These are phyloP conservation scores for Neurospora pannonica DNA, from an alignment of 495 filamentous ascomycete genomes.

Conservation along the genomic window DNA sequence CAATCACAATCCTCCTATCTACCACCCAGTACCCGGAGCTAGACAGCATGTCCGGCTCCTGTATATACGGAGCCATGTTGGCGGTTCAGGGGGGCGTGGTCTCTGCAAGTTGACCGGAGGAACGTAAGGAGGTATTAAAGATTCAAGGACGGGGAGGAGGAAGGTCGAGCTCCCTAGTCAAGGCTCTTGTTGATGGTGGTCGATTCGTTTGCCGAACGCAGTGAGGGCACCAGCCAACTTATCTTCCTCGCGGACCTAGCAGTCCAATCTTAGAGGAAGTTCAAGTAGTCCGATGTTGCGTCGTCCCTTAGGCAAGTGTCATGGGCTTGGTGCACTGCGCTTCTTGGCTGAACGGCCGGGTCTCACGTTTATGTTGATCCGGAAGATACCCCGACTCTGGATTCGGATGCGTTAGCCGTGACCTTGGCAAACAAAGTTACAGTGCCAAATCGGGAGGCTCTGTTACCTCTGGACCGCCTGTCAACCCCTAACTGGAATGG, in stretches of 20 bases:
- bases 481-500: background rate
- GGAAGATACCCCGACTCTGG: background rate
- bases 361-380: background rate
- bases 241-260: background rate
- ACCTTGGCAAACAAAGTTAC: background rate
- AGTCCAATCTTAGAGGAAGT: background rate
- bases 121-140: background rate
- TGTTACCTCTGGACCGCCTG: background rate
- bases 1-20: background rate
- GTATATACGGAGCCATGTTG: background rate
- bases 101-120: background rate
- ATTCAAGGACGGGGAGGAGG: background rate
- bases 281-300: background rate
- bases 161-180: background rate
- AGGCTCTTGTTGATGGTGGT: background rate
- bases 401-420: background rate
- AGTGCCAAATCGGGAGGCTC: background rate
- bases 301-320: background rate
- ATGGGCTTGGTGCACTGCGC: background rate
- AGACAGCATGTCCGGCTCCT: background rate
- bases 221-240: background rate
- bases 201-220: background rate
- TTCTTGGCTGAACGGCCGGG: background rate
- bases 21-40: background rate
- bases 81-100: background rate